Conservation (phyloP, 1,139 yeast genomes). For the Suhomyces yuchorum region DNA sequence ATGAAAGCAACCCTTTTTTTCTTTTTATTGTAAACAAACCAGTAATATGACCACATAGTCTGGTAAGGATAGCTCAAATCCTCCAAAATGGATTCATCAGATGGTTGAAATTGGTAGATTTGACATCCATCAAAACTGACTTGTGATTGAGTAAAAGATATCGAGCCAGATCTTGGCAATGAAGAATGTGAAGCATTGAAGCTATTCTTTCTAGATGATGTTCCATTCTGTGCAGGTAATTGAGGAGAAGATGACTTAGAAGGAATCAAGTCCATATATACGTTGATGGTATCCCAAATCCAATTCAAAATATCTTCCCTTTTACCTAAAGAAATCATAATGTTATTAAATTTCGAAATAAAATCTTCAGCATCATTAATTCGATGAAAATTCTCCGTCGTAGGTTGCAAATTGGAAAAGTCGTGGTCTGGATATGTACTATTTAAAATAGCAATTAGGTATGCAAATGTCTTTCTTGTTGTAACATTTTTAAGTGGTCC, state of each 20-base stretch:
- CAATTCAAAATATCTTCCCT: slow-evolving; percentile 53
- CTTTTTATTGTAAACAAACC: slow-evolving; percentile 90
- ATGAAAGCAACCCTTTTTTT: slow-evolving; percentile 88
- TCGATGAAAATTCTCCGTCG: slow-evolving; percentile 62
- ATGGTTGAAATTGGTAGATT: slow-evolving; percentile 77
- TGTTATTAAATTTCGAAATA: slow-evolving; percentile 74
- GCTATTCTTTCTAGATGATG: slow-evolving; percentile 32
- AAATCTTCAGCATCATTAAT: slow-evolving; percentile 54
- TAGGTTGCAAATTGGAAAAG: slow-evolving; percentile 83
- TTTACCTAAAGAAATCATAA: slow-evolving; percentile 78
- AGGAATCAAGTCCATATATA: slow-evolving; percentile 72
- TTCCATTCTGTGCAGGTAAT: slow-evolving; percentile 19
- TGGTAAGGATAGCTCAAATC: slow-evolving; percentile 67
- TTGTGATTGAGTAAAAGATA: slow-evolving; percentile 7
- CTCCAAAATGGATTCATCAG: slow-evolving; percentile 76
- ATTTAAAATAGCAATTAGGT: slow-evolving; percentile 84
- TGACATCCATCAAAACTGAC: slow-evolving; percentile 55
- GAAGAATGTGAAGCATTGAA: slow-evolving; percentile 17
- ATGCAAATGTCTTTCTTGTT: slow-evolving; percentile 86
- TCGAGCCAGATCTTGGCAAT: slow-evolving; percentile 13
- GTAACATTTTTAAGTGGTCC: slow-evolving; percentile 87
- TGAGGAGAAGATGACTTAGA: slow-evolving; percentile 28
- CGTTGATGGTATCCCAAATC: slow-evolving; percentile 88
- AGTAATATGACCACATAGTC: slow-evolving; percentile 85
- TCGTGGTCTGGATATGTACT: slow-evolving; percentile 96